Conservation (phyloP, 108 stramenopile species). For the Pelagomonas calceolata region DNA sequence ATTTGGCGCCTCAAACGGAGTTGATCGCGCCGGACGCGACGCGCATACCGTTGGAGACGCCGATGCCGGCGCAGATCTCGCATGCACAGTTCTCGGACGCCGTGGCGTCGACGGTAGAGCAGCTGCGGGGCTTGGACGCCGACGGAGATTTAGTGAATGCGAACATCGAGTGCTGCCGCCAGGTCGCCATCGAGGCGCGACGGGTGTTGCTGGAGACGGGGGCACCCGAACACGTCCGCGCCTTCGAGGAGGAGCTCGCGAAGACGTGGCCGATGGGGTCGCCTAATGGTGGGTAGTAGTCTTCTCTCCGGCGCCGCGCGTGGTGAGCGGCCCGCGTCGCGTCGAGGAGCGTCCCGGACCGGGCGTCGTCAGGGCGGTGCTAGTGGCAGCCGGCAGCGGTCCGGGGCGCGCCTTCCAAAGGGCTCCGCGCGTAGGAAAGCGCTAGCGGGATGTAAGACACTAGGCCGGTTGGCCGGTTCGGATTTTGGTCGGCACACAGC, state of each 20-base stretch:
- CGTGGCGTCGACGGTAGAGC: neutral
- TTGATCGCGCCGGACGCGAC: neutral
- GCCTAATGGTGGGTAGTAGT: no score
- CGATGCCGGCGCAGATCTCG: neutral
- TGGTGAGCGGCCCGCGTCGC: no score
- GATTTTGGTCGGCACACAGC: no score
- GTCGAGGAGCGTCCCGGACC: no score
- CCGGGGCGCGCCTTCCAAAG: no score
- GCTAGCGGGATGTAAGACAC: no score
- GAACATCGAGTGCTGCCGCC: neutral
- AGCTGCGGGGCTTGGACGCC: neutral
- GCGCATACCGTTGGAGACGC: neutral
- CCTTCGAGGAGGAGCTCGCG: neutral
- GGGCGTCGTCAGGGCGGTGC: no score
- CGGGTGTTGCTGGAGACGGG: neutral
- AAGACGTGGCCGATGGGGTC: no score
- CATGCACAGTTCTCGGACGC: neutral
- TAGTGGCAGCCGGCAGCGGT: no score
- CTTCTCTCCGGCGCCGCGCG: no score
- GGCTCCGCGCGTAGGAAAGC: no score
- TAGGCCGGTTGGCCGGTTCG: no score
- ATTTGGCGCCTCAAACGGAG: neutral
- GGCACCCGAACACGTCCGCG: neutral
- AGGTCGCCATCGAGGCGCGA: neutral
- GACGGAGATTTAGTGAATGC: neutral